Conservation (phyloP, 176 grass and related monocot species). For the bread wheat (Triticum aestivum) region DNA sequence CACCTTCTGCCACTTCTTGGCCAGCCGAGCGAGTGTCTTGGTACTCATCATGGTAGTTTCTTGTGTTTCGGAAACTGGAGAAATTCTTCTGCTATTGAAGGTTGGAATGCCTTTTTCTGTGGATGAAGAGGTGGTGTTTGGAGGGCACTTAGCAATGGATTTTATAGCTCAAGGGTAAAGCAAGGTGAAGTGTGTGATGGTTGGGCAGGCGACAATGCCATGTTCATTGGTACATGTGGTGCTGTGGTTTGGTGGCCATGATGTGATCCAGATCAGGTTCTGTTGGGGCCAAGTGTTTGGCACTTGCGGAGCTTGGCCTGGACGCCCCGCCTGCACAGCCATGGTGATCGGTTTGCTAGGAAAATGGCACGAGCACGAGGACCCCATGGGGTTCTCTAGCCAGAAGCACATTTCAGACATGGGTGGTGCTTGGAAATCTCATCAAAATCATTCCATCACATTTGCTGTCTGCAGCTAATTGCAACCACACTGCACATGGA, state of each 20-base stretch:
- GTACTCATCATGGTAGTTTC: constrained; percentile 23
- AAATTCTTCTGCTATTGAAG: neutral
- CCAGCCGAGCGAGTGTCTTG: constrained; percentile 25
- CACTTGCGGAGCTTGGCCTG: neutral
- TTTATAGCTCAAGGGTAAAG: constrained; percentile 9
- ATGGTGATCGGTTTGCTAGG: neutral
- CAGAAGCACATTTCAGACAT: no score
- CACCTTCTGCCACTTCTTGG: constrained; percentile 49
- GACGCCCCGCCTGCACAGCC: neutral
- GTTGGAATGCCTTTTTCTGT: neutral
- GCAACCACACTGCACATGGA: constrained; percentile 11
- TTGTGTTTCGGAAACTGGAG: neutral
- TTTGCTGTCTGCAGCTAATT: neutral
- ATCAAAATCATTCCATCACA: neutral
- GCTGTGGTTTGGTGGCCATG: neutral
- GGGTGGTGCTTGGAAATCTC: no score
- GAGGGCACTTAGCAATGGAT: neutral
- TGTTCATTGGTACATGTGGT: neutral
- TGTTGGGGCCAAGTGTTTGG: constrained; percentile 14
- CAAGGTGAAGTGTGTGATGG: neutral
- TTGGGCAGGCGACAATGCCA: constrained; percentile 38
- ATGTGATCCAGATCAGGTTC: neutral
- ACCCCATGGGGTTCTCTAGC: neutral
- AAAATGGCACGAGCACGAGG: neutral
- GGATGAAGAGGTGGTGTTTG: neutral